Percentiles rank a stretch among this genome's conserved stretches.
These are phyloP conservation scores for Aschersonia sp. DNA, from an alignment of 2,329 filamentous ascomycete genomes.

Conservation along the genomic window DNA sequence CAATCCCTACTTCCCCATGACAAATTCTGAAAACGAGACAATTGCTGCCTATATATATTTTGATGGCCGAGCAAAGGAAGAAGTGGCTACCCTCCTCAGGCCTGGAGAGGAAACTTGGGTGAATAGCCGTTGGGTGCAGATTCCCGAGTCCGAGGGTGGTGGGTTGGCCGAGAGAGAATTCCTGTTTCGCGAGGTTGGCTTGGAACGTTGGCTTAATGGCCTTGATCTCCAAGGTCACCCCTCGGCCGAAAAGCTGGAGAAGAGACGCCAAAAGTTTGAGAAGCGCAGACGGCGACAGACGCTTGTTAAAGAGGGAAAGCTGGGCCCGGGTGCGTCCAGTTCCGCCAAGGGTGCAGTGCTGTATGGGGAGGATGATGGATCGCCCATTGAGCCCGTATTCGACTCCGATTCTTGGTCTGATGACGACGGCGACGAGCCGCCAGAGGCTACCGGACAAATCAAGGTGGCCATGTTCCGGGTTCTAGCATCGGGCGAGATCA, in stretches of 20 bases:
- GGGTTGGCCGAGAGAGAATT: slow-evolving; percentile 94
- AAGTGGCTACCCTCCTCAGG: slow-evolving; percentile 84
- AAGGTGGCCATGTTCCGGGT: slow-evolving; percentile 96
- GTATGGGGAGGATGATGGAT: slow-evolving; percentile 64
- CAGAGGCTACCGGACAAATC: slow-evolving; percentile 92
- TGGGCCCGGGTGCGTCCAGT: slow-evolving; percentile 21
- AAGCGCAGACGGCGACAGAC: slow-evolving; percentile 52
- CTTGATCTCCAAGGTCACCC: slow-evolving; percentile 90
- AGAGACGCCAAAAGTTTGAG: slow-evolving; percentile 68
- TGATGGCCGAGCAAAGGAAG: slow-evolving; percentile 86
- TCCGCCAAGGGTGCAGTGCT: slow-evolving; percentile 46
- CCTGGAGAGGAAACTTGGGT: slow-evolving; percentile 98
- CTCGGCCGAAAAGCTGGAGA: slow-evolving; percentile 78
- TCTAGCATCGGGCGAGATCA: slow-evolving; percentile 89
- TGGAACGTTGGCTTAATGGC: slow-evolving; percentile 93
- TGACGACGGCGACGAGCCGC: slow-evolving; percentile 74
- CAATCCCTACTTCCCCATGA: slow-evolving; percentile 81
- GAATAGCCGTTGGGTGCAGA: slow-evolving; percentile 93
- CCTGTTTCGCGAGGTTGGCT: slow-evolving; percentile 86
- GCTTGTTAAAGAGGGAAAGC: slow-evolving; percentile 21
- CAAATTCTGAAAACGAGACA: slow-evolving; percentile 86
- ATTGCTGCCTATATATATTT: slow-evolving; percentile 99
- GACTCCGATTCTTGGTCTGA: slow-evolving; percentile 64
- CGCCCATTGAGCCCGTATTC: slow-evolving; percentile 54
- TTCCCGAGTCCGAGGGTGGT: slow-evolving; percentile 80